phyloP scores from a whole-genome alignment of 1,284 basidiomycete genomes.

The Boletus smithii region DNA sequence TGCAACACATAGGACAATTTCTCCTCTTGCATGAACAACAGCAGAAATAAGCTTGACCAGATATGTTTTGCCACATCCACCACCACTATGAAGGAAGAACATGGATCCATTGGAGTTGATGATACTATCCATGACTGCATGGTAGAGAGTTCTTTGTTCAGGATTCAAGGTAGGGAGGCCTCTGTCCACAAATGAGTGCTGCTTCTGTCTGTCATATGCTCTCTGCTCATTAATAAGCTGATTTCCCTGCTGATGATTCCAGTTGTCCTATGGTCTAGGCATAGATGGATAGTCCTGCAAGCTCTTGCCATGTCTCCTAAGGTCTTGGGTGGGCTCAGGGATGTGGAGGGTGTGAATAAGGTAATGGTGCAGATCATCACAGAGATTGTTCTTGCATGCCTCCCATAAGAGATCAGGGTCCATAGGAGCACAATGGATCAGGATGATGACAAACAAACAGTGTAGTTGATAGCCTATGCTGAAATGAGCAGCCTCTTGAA shows the following conservation, averaged over 20 bases:
- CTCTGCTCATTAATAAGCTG: conserved; percentile 38
- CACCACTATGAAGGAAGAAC: too few relatives aligned
- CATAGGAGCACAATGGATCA: too few relatives aligned
- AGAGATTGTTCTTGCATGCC: too few relatives aligned
- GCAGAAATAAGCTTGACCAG: not conserved
- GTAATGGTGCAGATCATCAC: not conserved
- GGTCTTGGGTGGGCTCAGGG: too few relatives aligned
- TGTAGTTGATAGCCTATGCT: too few relatives aligned
- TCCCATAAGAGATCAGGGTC: too few relatives aligned
- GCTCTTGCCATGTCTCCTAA: too few relatives aligned
- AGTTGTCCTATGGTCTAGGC: too few relatives aligned
- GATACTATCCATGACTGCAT: not conserved
- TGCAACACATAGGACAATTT: not conserved
- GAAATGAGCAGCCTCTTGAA: too few relatives aligned
- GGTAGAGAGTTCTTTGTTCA: not conserved
- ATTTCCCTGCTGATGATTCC: conserved; percentile 24
- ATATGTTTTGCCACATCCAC: too few relatives aligned
- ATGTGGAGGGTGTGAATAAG: not conserved
- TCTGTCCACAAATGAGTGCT: conserved; percentile 12
- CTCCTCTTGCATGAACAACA: not conserved
- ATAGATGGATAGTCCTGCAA: too few relatives aligned
- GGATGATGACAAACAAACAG: too few relatives aligned
- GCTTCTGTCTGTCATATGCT: conserved; percentile 28
- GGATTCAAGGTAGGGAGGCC: not conserved
- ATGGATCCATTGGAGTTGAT: not conserved